phyloP scores from a whole-genome alignment of 805 yeast genomes.

The Maudiozyma barnettii region DNA sequence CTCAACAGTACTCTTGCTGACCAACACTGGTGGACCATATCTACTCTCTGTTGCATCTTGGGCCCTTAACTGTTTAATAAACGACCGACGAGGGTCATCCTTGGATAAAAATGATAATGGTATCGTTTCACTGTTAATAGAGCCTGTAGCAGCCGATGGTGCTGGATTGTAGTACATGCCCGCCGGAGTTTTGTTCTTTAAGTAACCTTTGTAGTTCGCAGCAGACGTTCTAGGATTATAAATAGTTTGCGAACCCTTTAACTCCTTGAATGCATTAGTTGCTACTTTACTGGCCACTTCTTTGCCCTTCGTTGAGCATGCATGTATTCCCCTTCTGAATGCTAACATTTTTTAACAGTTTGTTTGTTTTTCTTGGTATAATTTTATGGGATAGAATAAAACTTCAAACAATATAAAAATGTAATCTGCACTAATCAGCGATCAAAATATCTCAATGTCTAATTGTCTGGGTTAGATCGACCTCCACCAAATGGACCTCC shows the following conservation, averaged over 20 bases:
- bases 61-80: conserved; percentile 17
- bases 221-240: conserved; percentile 58
- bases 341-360: too few species aligned
- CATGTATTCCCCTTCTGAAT: conserved; percentile 13
- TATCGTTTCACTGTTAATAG: conserved; percentile 39
- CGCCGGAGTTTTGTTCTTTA: conserved; percentile 35
- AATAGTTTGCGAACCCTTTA: conserved; percentile 18
- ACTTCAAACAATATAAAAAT: too few species aligned
- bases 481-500: too few species aligned
- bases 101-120: conserved; percentile 63
- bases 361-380: too few species aligned
- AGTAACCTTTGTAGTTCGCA: conserved; percentile 46
- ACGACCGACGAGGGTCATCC: conserved; percentile 45
- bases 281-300: conserved; percentile 10
- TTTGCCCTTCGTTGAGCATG: conserved; percentile 3
- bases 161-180: conserved; percentile 57
- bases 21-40: conserved; percentile 32
- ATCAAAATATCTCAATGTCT: too few species aligned
- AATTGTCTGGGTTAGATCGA: too few species aligned
- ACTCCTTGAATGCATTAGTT: conserved; percentile 1
- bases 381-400: too few species aligned
- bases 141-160: conserved; percentile 50
- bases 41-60: conserved; percentile 29
- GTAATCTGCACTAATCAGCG: too few species aligned
- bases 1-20: conserved; percentile 16